Evolutionary conservation across 345 rosid species (phyloP), one percentile per base, ranked within the genome.

Genomic region (Excoecaria agallocha): DNA sequence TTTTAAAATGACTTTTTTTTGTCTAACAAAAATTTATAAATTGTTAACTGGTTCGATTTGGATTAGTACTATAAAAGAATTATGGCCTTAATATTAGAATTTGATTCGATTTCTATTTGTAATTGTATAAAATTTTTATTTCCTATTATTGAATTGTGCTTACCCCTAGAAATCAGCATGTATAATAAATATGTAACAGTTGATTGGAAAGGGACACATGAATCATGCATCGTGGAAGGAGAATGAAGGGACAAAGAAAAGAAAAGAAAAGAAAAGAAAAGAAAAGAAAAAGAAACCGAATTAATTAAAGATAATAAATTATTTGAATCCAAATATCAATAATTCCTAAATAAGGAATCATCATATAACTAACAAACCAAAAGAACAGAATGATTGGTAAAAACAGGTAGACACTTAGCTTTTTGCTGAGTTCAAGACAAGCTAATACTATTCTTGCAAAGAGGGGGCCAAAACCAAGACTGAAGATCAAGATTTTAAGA

Each of bases 301-400:
- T 37, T 62, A n/a, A n/a, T 62, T 62, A 37, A 62, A 38, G 43
- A 35, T 62, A 15, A 16, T 30, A 30, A 12, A 39, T 17, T 8
- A 12, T 8, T 16, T 41, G n/a, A 64, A 13, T 41, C 68, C 5
- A 64, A n/a, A 3, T 1, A 41, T 12, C 41, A 24, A 64, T 64
- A 8, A 64, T 12, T 7, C 51, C 51, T 9, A 49, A 49, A 48
- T 38, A 30, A 30, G 25, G n/a, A 38, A 72, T 16, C 38, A 63
- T 63, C 69, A 50, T 50, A 24, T 38, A 61, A 64, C 75, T 35
- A 68, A 13, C 76, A 69, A 80, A 38, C 68, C 73, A 30, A 69
- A 68, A 60, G 66, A 67, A 63, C 74, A 74, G 43, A 75, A 80
- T 83, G 68, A 83, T 75, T 51, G 46, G 64, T 3, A 75, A 46